phyloP scores from a whole-genome alignment of 768 basidiomycete genomes.

The Lactifluus volemus region DNA sequence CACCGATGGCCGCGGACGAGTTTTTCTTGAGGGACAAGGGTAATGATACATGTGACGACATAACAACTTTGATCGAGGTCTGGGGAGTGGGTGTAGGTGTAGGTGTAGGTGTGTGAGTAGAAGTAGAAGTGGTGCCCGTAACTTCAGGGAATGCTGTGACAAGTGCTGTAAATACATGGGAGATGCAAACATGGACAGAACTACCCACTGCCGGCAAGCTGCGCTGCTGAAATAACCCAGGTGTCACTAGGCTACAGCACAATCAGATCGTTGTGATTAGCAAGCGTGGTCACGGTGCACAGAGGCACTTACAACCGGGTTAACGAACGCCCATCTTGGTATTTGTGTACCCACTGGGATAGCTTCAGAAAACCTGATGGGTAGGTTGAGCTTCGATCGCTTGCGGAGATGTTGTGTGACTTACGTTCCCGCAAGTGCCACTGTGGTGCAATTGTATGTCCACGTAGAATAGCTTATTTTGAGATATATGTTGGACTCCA shows the following conservation, averaged over 20 bases:
- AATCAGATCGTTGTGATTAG: background rate
- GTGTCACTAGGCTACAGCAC: background rate
- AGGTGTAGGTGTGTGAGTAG: too few species aligned
- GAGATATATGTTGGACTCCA: background rate
- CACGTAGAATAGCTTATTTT: constrained; percentile 13
- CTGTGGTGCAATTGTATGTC: constrained; percentile 5
- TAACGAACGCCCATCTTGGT: constrained; percentile 42
- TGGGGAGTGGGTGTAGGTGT: background rate
- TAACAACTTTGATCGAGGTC: background rate
- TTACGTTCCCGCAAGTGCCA: constrained; percentile 2
- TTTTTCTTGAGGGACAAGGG: background rate
- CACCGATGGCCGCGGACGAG: constrained; percentile 54
- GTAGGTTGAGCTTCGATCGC: background rate
- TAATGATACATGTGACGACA: background rate
- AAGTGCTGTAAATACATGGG: background rate
- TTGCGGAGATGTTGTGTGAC: background rate
- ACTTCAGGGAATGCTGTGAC: constrained; percentile 2
- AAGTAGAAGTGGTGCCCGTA: background rate
- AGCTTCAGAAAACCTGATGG: constrained; percentile 2
- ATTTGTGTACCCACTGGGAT: constrained; percentile 38
- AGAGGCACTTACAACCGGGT: constrained; percentile 30
- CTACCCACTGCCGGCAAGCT: background rate
- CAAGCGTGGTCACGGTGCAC: too few species aligned
- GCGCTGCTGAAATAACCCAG: constrained; percentile 1
- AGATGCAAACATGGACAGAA: too few species aligned